A percentile compares a stretch with the other conserved stretches of the same genome.
phyloP scores from a whole-genome alignment of 2,329 filamentous ascomycete species.

The Byssothecium circinans region DNA sequence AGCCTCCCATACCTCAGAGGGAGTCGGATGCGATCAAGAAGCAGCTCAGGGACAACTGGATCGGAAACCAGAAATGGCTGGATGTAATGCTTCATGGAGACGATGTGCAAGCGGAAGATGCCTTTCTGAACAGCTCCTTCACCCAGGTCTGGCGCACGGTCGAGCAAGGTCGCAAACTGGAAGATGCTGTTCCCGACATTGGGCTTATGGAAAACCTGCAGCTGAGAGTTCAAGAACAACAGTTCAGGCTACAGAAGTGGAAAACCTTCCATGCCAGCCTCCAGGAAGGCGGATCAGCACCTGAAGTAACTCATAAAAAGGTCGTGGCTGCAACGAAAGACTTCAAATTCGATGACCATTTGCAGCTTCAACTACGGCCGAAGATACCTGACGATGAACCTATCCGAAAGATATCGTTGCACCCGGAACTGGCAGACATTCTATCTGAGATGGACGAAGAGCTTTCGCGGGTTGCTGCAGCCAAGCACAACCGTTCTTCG shows the following conservation, averaged over 20 bases:
- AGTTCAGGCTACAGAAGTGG: conserved; percentile 71
- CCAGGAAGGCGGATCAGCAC: conserved; percentile 12
- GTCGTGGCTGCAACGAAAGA: conserved; percentile 11
- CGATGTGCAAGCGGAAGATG: conserved; percentile 57
- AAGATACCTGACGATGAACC: conserved; percentile 12
- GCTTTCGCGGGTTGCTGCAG: conserved; percentile 23
- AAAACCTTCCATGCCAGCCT: conserved; percentile 61
- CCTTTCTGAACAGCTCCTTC: conserved; percentile 67
- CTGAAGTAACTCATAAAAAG: conserved; percentile 5
- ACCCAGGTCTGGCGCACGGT: conserved; percentile 71
- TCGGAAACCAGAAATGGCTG: conserved; percentile 74
- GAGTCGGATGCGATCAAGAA: conserved; percentile 53
- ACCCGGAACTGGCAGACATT: conserved; percentile 27
- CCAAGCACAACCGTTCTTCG: conserved; percentile 17
- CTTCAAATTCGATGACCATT: conserved; percentile 38
- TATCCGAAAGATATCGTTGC: conserved; percentile 13
- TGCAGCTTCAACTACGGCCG: conserved; percentile 30
- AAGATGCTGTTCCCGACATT: conserved; percentile 56
- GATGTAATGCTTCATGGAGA: conserved; percentile 71
- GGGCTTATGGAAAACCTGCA: conserved; percentile 73
- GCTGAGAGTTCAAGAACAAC: conserved; percentile 65
- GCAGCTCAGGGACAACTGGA: conserved; percentile 72
- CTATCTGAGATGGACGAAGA: conserved; percentile 35
- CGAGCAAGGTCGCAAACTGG: conserved; percentile 59
- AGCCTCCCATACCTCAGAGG: conserved; percentile 34